Base-by-base conservation (phyloP, 2,329 filamentous ascomycete genomes). In the Xylariaceae sp. region DNA sequence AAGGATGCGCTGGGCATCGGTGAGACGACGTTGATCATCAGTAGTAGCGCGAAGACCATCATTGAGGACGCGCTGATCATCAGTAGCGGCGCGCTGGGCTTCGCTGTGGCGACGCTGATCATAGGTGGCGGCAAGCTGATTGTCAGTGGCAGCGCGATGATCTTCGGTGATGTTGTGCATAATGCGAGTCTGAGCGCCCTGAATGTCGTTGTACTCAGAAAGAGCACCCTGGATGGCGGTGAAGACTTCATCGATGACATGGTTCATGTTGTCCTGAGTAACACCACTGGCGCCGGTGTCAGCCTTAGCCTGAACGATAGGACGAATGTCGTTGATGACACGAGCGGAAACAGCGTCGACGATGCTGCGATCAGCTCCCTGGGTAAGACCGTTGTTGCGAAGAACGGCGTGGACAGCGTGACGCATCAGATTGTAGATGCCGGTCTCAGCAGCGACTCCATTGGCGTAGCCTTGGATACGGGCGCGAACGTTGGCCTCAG, bases 361-460 rank as follows among this genome's bases (percentile, higher is more conserved):
- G 1, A 54, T 13, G n/a, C 55, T 53, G 17, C 31, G 48, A 73
- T 79, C 71, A 71, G 70, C 56, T 52, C 78, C 52, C 66, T 72
- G 1, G 66, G 74, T 13, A 65, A 74, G 53, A 67, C 80, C 45
- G 63, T 80, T 49, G 6, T 50, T 46, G 51, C 81, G 53, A 39
- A 60, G 50, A 2, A 65, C 62, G 7, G 57, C 59, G 14, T 56
- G 44, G 1, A 66, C 47, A 0, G 66, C 66, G 31, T 69, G 65
- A 34, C 62, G 57, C 22, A 68, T 60, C 17, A 66, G 60, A 9
- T 53, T 47, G 50, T 67, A 66, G 9, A 63, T 53, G 33, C 53
- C 54, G 5, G 57, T 46, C 47, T 65, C 62, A n/a, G 60, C 60
- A 11, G 56, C 50, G 16, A 61, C 56, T 48, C 64, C 59, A 6